Evolutionary conservation across 1,139 yeast species (phyloP).

Genomic region (Yamadazyma buinensis): DNA sequence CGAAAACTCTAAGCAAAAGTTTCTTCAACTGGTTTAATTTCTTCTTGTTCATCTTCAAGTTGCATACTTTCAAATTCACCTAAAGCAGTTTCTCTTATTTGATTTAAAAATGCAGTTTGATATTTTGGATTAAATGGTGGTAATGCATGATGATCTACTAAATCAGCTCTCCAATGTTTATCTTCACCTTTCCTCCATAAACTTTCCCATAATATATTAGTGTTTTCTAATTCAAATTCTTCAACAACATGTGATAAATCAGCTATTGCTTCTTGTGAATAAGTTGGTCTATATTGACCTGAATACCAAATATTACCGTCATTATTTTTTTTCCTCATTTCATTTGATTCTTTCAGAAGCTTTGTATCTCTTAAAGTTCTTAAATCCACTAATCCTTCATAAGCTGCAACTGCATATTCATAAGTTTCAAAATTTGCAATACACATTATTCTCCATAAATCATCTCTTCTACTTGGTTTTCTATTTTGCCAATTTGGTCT

Average conservation of each 20-base stretch:
- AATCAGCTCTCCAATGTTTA: conserved; percentile 54
- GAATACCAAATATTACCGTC: conserved; percentile 83
- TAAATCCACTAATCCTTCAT: conserved; percentile 69
- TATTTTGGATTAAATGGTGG: conserved; percentile 64
- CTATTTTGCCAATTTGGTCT: conserved; percentile 89
- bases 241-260: conserved; percentile 73
- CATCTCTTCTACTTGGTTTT: conserved; percentile 74
- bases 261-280: conserved; percentile 88
- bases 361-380: conserved; percentile 67
- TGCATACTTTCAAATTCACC: conserved; percentile 4
- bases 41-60: too few relatives aligned
- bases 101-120: conserved; percentile 59
- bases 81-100: conserved; percentile 42
- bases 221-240: conserved; percentile 48
- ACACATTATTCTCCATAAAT: conserved; percentile 89
- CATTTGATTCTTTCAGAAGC: conserved; percentile 57
- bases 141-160: conserved; percentile 56
- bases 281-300: conserved; percentile 86
- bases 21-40: too few relatives aligned
- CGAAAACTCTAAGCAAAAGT: too few relatives aligned
- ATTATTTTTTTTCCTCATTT: conserved; percentile 66
- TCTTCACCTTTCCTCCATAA: conserved; percentile 83
- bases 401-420: conserved; percentile 69
- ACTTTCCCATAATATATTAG: conserved; percentile 74
- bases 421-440: conserved; percentile 68